phyloP scores from a whole-genome alignment of 1,284 basidiomycete genomes.

The Rhodotorula sp. region DNA sequence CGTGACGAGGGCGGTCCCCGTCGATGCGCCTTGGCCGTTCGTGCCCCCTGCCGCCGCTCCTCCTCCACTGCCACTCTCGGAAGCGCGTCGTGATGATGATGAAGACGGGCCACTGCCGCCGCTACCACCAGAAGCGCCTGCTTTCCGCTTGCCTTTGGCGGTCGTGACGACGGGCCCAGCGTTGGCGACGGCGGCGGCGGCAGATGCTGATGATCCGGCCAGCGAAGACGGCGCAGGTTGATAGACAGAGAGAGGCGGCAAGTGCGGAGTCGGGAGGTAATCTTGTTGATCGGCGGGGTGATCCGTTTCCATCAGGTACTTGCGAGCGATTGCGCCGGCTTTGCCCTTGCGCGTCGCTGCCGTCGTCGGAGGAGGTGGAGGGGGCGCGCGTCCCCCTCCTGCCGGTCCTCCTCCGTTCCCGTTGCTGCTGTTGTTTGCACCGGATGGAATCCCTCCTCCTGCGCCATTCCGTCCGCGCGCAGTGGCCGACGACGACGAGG shows the following conservation, averaged over 20 bases:
- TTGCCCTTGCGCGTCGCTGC: not conserved
- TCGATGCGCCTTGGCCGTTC: not conserved
- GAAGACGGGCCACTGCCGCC: too few relatives aligned
- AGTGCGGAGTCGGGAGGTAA: constrained; percentile 13
- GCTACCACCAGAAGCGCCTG: not conserved
- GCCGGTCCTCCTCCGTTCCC: too few relatives aligned
- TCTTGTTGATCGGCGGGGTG: not conserved
- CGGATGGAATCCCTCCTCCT: not conserved
- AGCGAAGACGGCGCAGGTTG: too few relatives aligned
- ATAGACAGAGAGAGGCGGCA: constrained; percentile 5
- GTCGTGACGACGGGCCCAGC: not conserved
- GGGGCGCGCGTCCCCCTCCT: not conserved
- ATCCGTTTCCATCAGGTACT: not conserved
- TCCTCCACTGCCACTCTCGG: too few relatives aligned
- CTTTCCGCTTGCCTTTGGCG: constrained; percentile 6
- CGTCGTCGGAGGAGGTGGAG: not conserved
- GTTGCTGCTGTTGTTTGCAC: not conserved
- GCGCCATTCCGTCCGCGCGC: not conserved
- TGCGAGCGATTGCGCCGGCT: not conserved
- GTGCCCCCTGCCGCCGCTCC: too few relatives aligned
- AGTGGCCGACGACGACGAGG: not conserved
- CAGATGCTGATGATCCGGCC: not conserved
- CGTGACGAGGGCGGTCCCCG: not conserved
- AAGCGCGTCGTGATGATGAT: too few relatives aligned
- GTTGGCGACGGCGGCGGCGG: not conserved